These are phyloP conservation scores for Globisporangium megalacanthum DNA, from an alignment of 352 stramenopile genomes.

Conservation along the genomic window DNA sequence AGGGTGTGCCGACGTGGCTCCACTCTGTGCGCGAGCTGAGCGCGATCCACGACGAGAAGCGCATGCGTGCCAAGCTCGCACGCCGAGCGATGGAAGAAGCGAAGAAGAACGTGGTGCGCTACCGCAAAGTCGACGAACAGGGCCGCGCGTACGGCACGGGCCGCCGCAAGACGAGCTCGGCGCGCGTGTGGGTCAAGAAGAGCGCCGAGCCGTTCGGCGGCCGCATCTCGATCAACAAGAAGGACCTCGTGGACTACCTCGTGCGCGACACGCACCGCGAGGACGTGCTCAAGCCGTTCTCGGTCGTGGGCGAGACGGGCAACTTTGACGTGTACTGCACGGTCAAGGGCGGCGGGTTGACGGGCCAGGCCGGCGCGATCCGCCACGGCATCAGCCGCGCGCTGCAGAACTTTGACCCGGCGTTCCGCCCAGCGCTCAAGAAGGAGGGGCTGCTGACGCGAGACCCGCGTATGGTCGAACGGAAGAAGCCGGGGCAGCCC, in stretches of 20 bases:
- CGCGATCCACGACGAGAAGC: slow-evolving; percentile 56
- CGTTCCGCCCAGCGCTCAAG: slow-evolving; percentile 90
- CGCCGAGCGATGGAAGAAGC: slow-evolving; percentile 61
- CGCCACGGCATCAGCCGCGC: slow-evolving; percentile 91
- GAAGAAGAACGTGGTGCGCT: slow-evolving; percentile 68
- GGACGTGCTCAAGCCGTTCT: slow-evolving; percentile 80
- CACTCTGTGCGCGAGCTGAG: slow-evolving; percentile 73
- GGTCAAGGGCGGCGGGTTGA: slow-evolving; percentile 91
- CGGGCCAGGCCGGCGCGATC: slow-evolving; percentile 91
- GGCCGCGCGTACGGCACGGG: slow-evolving; percentile 88
- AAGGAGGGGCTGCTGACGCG: slow-evolving; percentile 90
- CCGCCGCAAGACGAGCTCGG: slow-evolving; percentile 92
- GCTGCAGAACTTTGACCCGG: slow-evolving; percentile 93
- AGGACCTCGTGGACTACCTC: slow-evolving; percentile 93
- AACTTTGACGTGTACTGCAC: slow-evolving; percentile 91
- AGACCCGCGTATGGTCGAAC: slow-evolving; percentile 95
- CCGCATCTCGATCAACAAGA: slow-evolving; percentile 92
- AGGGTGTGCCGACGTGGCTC: slow-evolving; percentile 78
- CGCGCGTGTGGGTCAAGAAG: slow-evolving; percentile 93
- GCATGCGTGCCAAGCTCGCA: slow-evolving; percentile 58
- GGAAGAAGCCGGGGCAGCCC: slow-evolving; percentile 94
- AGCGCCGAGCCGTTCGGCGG: slow-evolving; percentile 69
- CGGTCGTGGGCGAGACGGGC: slow-evolving; percentile 63
- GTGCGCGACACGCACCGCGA: slow-evolving; percentile 87
- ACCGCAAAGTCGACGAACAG: slow-evolving; percentile 66